phyloP scores from a whole-genome alignment of 208 protist species.

The Acanthamoeba lenticulata region DNA sequence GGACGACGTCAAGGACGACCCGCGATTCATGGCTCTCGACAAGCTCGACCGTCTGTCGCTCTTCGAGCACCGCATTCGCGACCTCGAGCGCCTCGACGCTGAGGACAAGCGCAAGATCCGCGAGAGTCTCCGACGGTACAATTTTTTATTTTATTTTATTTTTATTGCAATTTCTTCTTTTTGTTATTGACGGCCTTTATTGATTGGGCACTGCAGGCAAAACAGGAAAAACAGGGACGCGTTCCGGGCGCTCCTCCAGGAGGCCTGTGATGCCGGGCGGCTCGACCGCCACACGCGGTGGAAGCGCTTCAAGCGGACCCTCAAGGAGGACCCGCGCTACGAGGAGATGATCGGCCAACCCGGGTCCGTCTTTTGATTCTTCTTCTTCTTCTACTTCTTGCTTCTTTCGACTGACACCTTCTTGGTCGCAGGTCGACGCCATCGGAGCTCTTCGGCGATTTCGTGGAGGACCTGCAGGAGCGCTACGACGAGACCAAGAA shows the following conservation, averaged over 20 bases:
- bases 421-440: neutral
- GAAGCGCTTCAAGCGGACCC: constrained; percentile 18
- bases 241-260: neutral
- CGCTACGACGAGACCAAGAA: neutral
- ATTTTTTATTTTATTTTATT: neutral
- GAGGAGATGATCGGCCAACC: constrained; percentile 17
- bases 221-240: neutral
- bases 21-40: constrained; percentile 32
- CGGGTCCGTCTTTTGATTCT: neutral
- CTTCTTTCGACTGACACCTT: neutral
- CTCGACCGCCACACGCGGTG: neutral
- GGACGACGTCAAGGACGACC: constrained; percentile 60
- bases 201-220: neutral
- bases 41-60: constrained; percentile 62
- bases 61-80: constrained; percentile 69
- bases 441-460: neutral
- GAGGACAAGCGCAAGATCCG: constrained; percentile 17
- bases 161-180: neutral
- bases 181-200: neutral
- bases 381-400: neutral
- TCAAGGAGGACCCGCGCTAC: neutral
- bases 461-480: constrained; percentile 13
- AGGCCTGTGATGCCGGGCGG: neutral
- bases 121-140: neutral
- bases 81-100: constrained; percentile 47